Base-by-base conservation (phyloP, 2,329 filamentous ascomycete genomes). In the Tolypocladium amazonense region DNA sequence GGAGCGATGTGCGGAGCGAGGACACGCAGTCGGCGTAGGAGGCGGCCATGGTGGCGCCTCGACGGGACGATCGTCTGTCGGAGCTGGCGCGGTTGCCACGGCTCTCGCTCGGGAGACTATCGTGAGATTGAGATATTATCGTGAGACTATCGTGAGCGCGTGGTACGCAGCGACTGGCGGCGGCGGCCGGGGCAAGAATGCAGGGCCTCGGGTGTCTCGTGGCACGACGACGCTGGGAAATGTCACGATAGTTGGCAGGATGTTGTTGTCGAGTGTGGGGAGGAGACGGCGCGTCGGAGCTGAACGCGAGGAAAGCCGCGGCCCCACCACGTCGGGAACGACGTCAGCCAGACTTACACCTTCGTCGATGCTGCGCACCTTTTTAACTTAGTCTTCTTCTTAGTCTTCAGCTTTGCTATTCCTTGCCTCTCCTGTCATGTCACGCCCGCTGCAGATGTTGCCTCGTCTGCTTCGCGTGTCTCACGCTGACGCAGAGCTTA, bases 11-110 rank as follows among this genome's bases (percentile, higher is more conserved):
- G 68, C 82, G 81, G 27, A 87, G 77, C 25, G 83, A 83, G 58
- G 80, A 71, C 61, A 87, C 83, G 74, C 83, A 86, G 72, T 83
- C 81, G 63, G 72, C 72, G 73, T 85, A 85, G 39, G 75, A 73
- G 37, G 71, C 64, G 56, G 71, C 62, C 56, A 68, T 65, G 57
- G 65, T 63, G 59, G 65, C 62, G 20, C 68, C 11, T 58, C 30
- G 68, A 62, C 56, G 68, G 63, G 59, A 62, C 63, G 57, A 66
- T 60, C 14, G 65, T 60, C 61, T 64, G 27, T 53, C 50, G 50
- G 27, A 33, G 50, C 27, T 3, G 45, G 25, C 45, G 45, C 45
- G 27, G 14, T 0, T 30, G 45, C 3, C 45, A 23, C 23, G 25
- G 47, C 50, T 35, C 50, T 33, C 18, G 18, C 41, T n/a, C 20